Conservation (phyloP, 805 yeast species). For the Wickerhamiella hasegawae region DNA sequence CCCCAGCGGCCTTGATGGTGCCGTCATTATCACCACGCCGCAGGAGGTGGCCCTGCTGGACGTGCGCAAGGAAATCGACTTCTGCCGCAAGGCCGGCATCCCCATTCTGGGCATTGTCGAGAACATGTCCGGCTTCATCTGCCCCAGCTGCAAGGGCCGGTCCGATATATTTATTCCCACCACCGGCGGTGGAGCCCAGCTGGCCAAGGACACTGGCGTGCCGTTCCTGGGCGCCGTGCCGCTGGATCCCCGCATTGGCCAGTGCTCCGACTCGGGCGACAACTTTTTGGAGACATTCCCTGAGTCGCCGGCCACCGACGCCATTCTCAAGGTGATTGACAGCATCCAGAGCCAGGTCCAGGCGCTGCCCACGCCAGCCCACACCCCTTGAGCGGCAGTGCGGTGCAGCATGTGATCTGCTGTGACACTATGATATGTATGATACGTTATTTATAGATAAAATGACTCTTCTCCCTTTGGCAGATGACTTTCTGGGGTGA, state of each 20-base stretch:
- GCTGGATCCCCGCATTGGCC: conserved; percentile 86
- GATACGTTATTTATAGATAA: too few relatives aligned
- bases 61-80: conserved; percentile 90
- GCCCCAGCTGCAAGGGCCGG: conserved; percentile 85
- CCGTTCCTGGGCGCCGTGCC: conserved; percentile 88
- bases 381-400: too few relatives aligned
- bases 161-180: conserved; percentile 85
- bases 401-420: too few relatives aligned
- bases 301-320: conserved; percentile 83
- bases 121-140: conserved; percentile 96
- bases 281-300: conserved; percentile 65
- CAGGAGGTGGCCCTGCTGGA: conserved; percentile 93
- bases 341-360: not conserved
- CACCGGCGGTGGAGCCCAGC: conserved; percentile 85
- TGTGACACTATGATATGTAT: too few relatives aligned
- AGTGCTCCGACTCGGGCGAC: conserved; percentile 73
- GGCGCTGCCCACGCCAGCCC: not conserved
- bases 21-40: conserved; percentile 87
- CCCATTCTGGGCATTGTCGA: conserved; percentile 81
- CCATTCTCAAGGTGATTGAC: conserved; percentile 66
- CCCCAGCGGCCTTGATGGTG: conserved; percentile 89
- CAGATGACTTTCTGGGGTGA: too few relatives aligned
- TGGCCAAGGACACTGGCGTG: conserved; percentile 64
- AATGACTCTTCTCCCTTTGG: too few relatives aligned
- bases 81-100: conserved; percentile 82